Evolutionary conservation across 257 asterid species (phyloP), one percentile per base, ranked within the genome.

Genomic region (Orobanche coerulescens): DNA sequence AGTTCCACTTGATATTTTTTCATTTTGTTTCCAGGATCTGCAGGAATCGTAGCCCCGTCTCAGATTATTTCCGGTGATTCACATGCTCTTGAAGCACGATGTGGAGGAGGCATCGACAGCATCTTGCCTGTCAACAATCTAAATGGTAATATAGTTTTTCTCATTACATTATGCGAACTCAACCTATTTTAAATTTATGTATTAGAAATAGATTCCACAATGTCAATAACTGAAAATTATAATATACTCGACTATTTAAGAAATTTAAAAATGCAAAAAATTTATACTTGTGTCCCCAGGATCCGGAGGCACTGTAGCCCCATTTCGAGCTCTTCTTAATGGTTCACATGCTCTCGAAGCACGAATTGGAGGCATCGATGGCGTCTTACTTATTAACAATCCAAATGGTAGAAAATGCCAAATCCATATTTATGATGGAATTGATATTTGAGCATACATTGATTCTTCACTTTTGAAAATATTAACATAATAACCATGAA

Each of bases 391-490:
- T 58, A 39, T 34, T 14, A 47, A 65, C 34, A 47, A 68, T 46
- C 65, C 71, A 65, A 57, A 71, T 59, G 92, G 92, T 82, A 58
- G 70, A 51, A 26, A 23, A 53, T 31, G 37, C 9, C 37, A 39
- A 11, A 10, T 39, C 10, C 15, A 11, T 4, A 39, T 36, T 36
- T 12, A 4, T 12, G 11, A 20, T 31, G 6, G 22, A 58, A n/a
- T n/a, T 59, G 40, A 5, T 16, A 6, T 12, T 33, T 25, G 26
- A 20, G 13, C 4, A 30, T 30, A 48, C 26, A 15, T 14, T 5
- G n/a, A n/a, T n/a, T n/a, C n/a, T n/a, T n/a, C n/a, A n/a, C n/a
- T n/a, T n/a, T n/a, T n/a, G n/a, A n/a, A n/a, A n/a, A n/a, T n/a
- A n/a, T n/a, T n/a, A n/a, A n/a, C n/a, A n/a, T n/a, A n/a, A n/a